These are phyloP conservation scores for Mycena belliarum DNA, from an alignment of 768 basidiomycete genomes.

Conservation along the genomic window DNA sequence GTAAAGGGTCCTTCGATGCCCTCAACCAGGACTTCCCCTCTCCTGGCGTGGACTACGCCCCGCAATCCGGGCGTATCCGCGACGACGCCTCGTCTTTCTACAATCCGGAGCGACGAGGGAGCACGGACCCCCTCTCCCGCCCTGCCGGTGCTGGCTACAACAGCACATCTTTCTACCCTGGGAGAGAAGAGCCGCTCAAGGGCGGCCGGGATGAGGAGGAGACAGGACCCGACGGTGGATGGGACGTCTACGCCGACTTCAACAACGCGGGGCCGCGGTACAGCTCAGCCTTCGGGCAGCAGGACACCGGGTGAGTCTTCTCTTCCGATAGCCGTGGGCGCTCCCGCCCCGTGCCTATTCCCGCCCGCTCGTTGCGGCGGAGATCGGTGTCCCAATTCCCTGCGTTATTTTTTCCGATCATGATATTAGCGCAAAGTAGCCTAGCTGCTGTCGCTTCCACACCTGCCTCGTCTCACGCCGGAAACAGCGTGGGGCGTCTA, in stretches of 20 bases:
- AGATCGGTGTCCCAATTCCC: conserved; percentile 6
- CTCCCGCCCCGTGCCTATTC: background rate
- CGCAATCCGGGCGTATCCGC: conserved; percentile 40
- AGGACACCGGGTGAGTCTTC: conserved; percentile 46
- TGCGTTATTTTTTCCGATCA: conserved; percentile 9
- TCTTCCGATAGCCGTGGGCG: background rate
- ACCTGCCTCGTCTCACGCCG: background rate
- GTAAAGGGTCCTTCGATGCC: conserved; percentile 60
- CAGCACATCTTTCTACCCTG: conserved; percentile 63
- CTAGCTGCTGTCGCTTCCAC: background rate
- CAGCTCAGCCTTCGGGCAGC: conserved; percentile 58
- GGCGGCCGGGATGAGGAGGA: conserved; percentile 76
- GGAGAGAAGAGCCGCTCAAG: conserved; percentile 75
- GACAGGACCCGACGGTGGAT: conserved; percentile 45
- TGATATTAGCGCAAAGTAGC: conserved; percentile 11
- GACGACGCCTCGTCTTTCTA: conserved; percentile 78
- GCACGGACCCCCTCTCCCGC: conserved; percentile 47
- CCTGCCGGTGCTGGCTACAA: conserved; percentile 70
- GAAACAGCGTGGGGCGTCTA: too few species aligned
- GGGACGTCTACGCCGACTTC: conserved; percentile 89
- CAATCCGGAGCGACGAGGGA: conserved; percentile 43
- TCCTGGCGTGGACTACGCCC: conserved; percentile 26
- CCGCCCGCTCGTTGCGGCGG: background rate
- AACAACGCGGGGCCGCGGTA: conserved; percentile 84
- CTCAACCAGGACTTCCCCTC: conserved; percentile 56